Evolutionary conservation across 1,284 basidiomycete genomes (phyloP), one percentile per base, ranked within the genome.

Genomic region (Tilletia caries): DNA sequence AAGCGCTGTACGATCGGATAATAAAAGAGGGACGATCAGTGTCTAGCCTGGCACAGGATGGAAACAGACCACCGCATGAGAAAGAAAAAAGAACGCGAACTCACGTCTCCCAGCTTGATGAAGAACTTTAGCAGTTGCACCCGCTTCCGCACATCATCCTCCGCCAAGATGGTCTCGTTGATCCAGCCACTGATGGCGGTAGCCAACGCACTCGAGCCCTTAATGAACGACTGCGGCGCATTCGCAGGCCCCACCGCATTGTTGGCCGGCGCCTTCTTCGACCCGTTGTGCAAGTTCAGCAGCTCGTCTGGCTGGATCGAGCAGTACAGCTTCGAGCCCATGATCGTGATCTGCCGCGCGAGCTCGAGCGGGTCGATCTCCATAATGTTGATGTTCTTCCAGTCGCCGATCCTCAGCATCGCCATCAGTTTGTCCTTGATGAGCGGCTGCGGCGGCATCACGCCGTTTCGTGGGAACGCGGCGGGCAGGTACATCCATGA

Each of bases 361-460:
- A 89, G 87, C 76, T 86, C 85, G 44, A 82, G 86, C 85, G 89
- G 89, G 73, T 91, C 89, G 80, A 98, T 94, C 78, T 98, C 95
- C n/a, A 90, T 91, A 10, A 97, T 86, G 29, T 86, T 84, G 65
- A 95, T 88, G 60, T 46, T 65, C 65, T 73, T 69, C 27, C 73
- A 67, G 33, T 86, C 76, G 88, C 86, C 74, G 91, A 71, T 75
- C 1, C 83, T 78, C 18, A 86, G 74, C 20, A 75, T 65, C 12
- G 72, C 65, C 34, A 95, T 86, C 25, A 98, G 86, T 0, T 88
- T 86, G 85, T 93, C 94, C 71, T 89, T 91, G 86, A 98, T 91
- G 75, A 90, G 86, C 1, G 95, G 93, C 44, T 85, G 81, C 0
- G 86, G 86, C 3, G 86, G 85, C 33, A 41, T 34, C 5, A 76